Percentiles rank a stretch among this genome's conserved stretches.
phyloP scores from a whole-genome alignment of 2,329 filamentous ascomycete genomes.

The Bisporella sp. region DNA sequence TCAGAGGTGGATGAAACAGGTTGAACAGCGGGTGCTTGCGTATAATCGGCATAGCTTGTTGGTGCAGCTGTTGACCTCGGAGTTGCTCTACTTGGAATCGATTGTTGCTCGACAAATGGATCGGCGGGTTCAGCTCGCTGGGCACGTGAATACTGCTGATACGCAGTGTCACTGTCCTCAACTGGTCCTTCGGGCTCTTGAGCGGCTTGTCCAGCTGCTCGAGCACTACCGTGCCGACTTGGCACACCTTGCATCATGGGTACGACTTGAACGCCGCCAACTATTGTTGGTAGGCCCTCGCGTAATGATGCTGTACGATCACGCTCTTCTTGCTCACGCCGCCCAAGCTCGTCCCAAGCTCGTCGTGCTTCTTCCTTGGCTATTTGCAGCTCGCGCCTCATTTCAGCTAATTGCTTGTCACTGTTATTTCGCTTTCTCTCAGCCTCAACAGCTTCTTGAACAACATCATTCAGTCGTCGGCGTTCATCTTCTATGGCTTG shows the following conservation, averaged over 20 bases:
- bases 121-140: conserved; percentile 53
- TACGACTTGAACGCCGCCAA: conserved; percentile 91
- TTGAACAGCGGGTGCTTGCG: conserved; percentile 37
- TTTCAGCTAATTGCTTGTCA: conserved; percentile 76
- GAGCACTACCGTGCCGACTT: conserved; percentile 41
- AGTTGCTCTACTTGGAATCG: conserved; percentile 21
- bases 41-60: conserved; percentile 28
- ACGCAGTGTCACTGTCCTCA: conserved; percentile 18
- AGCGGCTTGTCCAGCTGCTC: conserved; percentile 14
- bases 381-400: conserved; percentile 88
- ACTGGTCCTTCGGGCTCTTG: conserved; percentile 17
- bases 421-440: conserved; percentile 62
- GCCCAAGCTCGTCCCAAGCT: conserved; percentile 94
- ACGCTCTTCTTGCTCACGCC: conserved; percentile 86
- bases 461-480: conserved; percentile 58
- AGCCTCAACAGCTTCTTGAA: conserved; percentile 57
- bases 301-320: conserved; percentile 81
- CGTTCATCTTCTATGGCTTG: conserved; percentile 68
- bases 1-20: conserved; percentile 28
- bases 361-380: conserved; percentile 92
- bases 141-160: conserved; percentile 21
- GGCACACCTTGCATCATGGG: conserved; percentile 74
- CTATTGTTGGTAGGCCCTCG: conserved; percentile 78
- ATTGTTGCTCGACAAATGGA: conserved; percentile 46
- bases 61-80: conserved; percentile 16